Percentiles rank a stretch among this genome's conserved stretches.
Evolutionary conservation across 1,284 basidiomycete species (phyloP).

Genomic region (Ustilago loliicola): DNA sequence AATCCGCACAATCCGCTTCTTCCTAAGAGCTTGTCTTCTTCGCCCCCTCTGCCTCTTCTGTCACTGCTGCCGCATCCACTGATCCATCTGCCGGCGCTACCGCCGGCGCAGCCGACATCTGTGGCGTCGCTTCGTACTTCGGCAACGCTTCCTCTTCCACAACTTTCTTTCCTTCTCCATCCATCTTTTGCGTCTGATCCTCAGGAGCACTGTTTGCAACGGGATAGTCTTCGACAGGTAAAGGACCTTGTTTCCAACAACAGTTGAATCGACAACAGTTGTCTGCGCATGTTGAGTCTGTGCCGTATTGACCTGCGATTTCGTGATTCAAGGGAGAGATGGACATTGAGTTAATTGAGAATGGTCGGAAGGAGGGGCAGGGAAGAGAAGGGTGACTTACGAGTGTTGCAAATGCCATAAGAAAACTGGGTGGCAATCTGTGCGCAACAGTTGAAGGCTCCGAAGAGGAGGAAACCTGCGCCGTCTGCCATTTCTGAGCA

Average conservation of each 20-base stretch:
- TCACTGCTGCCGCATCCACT: neutral
- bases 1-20: neutral
- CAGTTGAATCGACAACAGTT: constrained; percentile 52
- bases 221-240: constrained; percentile 55
- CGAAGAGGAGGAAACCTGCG: neutral
- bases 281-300: constrained; percentile 35
- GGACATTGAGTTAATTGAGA: neutral
- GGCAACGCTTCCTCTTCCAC: constrained; percentile 11
- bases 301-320: constrained; percentile 26
- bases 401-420: constrained; percentile 34
- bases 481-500: neutral
- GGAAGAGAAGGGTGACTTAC: constrained; percentile 11
- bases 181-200: constrained; percentile 17
- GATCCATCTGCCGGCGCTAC: neutral
- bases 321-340: neutral
- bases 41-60: neutral
- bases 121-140: constrained; percentile 34
- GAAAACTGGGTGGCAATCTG: constrained; percentile 15
- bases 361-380: neutral
- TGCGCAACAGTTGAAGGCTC: neutral
- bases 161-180: neutral
- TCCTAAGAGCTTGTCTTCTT: neutral
- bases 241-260: constrained; percentile 37
- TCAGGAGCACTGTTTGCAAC: constrained; percentile 25
- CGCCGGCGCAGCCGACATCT: constrained; percentile 26